phyloP scores from a whole-genome alignment of 2,329 filamentous ascomycete genomes.

The Neofusicoccum kwambonambiense region DNA sequence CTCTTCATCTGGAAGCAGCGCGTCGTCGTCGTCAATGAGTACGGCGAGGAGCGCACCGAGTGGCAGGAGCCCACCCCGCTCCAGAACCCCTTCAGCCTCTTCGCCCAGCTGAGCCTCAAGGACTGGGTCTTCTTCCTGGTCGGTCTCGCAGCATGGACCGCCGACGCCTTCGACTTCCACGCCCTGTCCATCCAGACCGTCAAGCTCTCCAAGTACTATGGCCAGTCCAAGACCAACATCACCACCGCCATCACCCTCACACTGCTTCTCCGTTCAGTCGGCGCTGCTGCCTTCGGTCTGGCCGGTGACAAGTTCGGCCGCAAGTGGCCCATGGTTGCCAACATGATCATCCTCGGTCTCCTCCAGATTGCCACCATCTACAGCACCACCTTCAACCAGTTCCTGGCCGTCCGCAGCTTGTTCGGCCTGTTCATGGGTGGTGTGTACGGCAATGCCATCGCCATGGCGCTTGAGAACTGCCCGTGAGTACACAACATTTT shows the following conservation, averaged over 20 bases:
- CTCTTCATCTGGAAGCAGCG: slow-evolving; percentile 74
- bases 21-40: slow-evolving; percentile 63
- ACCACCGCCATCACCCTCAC: slow-evolving; percentile 75
- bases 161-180: slow-evolving; percentile 83
- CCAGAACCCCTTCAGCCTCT: slow-evolving; percentile 67
- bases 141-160: slow-evolving; percentile 73
- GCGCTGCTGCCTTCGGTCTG: slow-evolving; percentile 73
- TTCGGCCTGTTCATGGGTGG: slow-evolving; percentile 82
- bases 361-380: slow-evolving; percentile 80
- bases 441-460: slow-evolving; percentile 75
- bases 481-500: slow-evolving; percentile 48
- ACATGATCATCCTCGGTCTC: slow-evolving; percentile 70
- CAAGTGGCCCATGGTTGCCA: slow-evolving; percentile 80
- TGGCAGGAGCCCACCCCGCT: slow-evolving; percentile 68
- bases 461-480: slow-evolving; percentile 74
- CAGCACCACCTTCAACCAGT: slow-evolving; percentile 67
- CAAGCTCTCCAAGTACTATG: slow-evolving; percentile 63
- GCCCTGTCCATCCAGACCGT: slow-evolving; percentile 75
- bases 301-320: slow-evolving; percentile 76
- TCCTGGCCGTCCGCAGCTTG: slow-evolving; percentile 69
- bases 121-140: slow-evolving; percentile 76
- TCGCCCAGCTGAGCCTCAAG: slow-evolving; percentile 61
- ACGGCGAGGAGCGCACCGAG: slow-evolving; percentile 64
- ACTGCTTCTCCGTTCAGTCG: slow-evolving; percentile 70
- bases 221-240: slow-evolving; percentile 64